Base-by-base conservation (phyloP, 2,329 filamentous ascomycete species). In the Immersiporthe knoxdaviesiana region DNA sequence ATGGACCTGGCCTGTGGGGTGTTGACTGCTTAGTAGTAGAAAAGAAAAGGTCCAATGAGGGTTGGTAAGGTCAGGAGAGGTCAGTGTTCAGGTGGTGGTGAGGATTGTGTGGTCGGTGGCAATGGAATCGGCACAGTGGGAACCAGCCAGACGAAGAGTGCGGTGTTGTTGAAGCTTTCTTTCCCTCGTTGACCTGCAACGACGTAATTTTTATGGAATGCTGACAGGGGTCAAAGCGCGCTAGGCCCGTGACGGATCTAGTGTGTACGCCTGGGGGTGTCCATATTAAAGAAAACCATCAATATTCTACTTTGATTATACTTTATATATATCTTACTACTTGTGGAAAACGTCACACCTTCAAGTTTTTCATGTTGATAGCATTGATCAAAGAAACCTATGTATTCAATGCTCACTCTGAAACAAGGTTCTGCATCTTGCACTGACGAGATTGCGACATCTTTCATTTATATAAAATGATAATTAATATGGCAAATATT, bases 141-240 rank as follows among this genome's bases (percentile, higher is more conserved):
- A n/a, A 47, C 16, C 44, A 62, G 37, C 4, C 39, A 41, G 37
- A 41, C n/a, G 59, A 62, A 47, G 44, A 47, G 41, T 6, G 18
- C 2, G 44, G 8, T 8, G 8, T 35, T 4, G 44, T 47, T n/a
- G 44, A 47, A 16, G 35, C 35, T 44, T 11, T 32, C 39, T 62
- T 44, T n/a, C 59, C 16, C 50, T 50, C n/a, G 60, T 50, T 50
- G 61, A 47, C 60, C 39, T 32, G 1, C 61, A 32, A 63, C 61
- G 61, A 63, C 61, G 61, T 63, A 63, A 63, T 63, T 63, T 50
- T 35, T 30, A 27, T 50, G 61, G 61, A 50, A 47, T 63, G 8
- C n/a, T 18, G 61, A 50, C 61, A 63, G 61, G 61, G 61, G 41
- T 44, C 10, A 37, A 2, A 11, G n/a, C 14, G 14, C 16, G 14